phyloP scores from a whole-genome alignment of 352 stramenopile species.

The Plasmopara halstedii region DNA sequence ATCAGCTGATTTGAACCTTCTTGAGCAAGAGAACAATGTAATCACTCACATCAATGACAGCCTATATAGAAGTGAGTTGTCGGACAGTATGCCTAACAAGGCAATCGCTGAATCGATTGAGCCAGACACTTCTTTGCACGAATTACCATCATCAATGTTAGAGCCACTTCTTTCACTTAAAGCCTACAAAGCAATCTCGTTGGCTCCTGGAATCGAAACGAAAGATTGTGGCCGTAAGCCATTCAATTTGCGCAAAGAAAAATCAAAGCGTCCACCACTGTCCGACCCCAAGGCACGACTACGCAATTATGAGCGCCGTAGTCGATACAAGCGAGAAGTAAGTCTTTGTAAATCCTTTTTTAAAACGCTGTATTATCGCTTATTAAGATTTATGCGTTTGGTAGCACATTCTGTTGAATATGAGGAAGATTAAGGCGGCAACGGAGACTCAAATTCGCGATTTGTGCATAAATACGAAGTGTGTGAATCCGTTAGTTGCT shows the following conservation, averaged over 20 bases:
- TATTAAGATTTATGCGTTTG: conserved; percentile 1
- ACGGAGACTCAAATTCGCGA: conserved; percentile 29
- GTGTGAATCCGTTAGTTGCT: conserved; percentile 12
- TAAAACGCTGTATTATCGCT: conserved; percentile 5
- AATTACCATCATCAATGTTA: too few species aligned
- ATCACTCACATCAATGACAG: too few species aligned
- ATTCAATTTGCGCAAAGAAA: conserved; percentile 24
- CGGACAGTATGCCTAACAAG: too few species aligned
- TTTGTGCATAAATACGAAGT: conserved; percentile 22
- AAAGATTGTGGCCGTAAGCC: conserved; percentile 39
- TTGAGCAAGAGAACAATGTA: too few species aligned
- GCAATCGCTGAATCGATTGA: too few species aligned
- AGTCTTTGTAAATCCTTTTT: neutral
- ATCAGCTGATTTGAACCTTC: too few species aligned
- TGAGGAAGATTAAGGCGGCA: conserved; percentile 37
- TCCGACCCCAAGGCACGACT: conserved; percentile 34
- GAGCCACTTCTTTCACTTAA: too few species aligned
- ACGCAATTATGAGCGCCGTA: conserved; percentile 48
- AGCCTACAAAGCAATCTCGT: too few species aligned
- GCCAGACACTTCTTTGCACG: too few species aligned
- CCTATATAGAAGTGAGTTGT: too few species aligned
- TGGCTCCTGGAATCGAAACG: conserved; percentile 9
- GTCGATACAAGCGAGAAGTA: conserved; percentile 45
- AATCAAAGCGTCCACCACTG: conserved; percentile 30
- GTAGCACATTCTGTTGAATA: conserved; percentile 43